Evolutionary conservation across 371 early-diverging fungal genomes (phyloP), one percentile per base, ranked within the genome.

Genomic region (Zancudomyces culisetae): DNA sequence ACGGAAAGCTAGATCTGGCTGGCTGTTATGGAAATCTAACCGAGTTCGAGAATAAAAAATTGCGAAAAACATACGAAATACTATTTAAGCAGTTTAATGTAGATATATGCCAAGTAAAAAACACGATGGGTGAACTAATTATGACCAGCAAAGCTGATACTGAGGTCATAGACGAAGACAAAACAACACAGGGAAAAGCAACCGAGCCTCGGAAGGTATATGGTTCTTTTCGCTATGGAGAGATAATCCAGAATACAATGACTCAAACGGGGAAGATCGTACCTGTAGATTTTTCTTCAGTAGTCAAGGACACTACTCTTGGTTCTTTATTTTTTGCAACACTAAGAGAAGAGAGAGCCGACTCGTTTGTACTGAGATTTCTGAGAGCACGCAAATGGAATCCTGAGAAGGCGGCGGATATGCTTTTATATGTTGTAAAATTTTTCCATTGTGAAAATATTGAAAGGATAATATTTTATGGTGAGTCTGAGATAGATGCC

Each of bases 341-440:
- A 6, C 52, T 69, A 1, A 56, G 66, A 30, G 69, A 63, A 52
- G 75, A 74, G 46, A 60, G 65, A 28, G 74, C 77, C 6, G 77
- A 79, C 59, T 54, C 58, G n/a, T 52, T 75, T 39, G 35, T 70
- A 40, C 68, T 77, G 42, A 61, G 79, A 29, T 78, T 75, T 56
- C 55, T 77, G 49, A 54, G 79, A 12, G 78, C 78, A 2, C 59
- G 78, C 24, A 79, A 79, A 49, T 78, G 73, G 71, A 66, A 79
- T 42, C 49, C 74, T 6, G 58, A 60, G 24, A 60, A 58, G 54
- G 74, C 79, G 18, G 58, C 66, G 42, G 51, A 42, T 19, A 75
- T 76, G 78, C 54, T 70, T 15, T 35, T 69, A 6, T 51, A 59
- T 2, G 59, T 63, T 15, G 20, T 79, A 26, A 57, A 62, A 40